These are phyloP conservation scores for Fusarium ramigenum DNA, from an alignment of 2,329 filamentous ascomycete genomes.

Conservation along the genomic window DNA sequence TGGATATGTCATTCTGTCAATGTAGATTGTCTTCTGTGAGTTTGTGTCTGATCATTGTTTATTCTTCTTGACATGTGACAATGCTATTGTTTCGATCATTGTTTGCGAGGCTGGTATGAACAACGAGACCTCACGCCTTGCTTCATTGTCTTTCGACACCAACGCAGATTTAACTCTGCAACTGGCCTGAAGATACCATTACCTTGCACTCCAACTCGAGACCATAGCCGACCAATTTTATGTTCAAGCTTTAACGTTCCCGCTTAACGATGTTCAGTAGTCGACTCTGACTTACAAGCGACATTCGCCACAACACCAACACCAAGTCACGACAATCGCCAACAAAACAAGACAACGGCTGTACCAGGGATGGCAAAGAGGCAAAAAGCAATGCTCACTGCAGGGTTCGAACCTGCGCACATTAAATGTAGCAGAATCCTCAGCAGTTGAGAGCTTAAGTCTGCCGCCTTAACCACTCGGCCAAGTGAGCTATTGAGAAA, in stretches of 20 bases:
- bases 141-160: too few relatives aligned
- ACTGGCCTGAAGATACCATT: not conserved
- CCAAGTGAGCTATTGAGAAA: conserved; percentile 9
- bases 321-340: not conserved
- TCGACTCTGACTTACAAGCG: not conserved
- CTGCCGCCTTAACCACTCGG: conserved; percentile 27
- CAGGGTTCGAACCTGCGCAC: conserved; percentile 19
- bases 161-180: not conserved
- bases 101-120: not conserved
- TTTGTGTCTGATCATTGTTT: not conserved
- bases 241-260: not conserved
- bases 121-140: not conserved
- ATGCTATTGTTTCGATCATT: not conserved
- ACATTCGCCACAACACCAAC: not conserved
- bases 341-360: too few relatives aligned
- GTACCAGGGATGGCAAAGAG: too few relatives aligned
- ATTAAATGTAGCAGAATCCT: conserved; percentile 12
- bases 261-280: not conserved
- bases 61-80: not conserved
- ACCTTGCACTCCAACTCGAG: too few relatives aligned
- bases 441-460: conserved; percentile 6
- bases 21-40: not conserved
- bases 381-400: conserved; percentile 1
- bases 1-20: not conserved
- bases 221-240: too few relatives aligned